phyloP scores from a whole-genome alignment of 352 stramenopile species.

The Elongisporangium senticosum region DNA sequence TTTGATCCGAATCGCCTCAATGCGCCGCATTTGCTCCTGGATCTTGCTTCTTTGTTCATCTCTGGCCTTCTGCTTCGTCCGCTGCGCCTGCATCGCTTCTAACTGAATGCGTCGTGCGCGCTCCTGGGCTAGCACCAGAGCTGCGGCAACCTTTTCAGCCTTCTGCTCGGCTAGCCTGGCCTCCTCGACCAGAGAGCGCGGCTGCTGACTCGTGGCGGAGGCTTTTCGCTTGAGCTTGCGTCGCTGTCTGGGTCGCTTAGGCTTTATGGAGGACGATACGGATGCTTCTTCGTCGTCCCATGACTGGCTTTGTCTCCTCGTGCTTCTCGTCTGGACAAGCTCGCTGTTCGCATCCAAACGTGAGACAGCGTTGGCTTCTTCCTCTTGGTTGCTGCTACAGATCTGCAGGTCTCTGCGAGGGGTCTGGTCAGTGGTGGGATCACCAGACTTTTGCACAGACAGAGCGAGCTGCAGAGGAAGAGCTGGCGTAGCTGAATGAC shows the following conservation, averaged over 20 bases:
- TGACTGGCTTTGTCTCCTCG: neutral
- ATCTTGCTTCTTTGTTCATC: slow-evolving; percentile 14
- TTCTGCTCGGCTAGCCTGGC: slow-evolving; percentile 12
- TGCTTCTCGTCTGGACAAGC: neutral
- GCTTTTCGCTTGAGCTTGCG: neutral
- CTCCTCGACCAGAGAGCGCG: slow-evolving; percentile 8
- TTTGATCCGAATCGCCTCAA: slow-evolving; percentile 26
- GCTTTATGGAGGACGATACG: neutral
- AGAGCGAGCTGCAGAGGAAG: neutral
- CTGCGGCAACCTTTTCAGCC: slow-evolving; percentile 27
- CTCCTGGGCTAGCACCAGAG: slow-evolving; percentile 29
- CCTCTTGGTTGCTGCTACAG: neutral
- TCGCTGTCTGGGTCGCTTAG: slow-evolving; percentile 9
- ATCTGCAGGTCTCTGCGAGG: neutral
- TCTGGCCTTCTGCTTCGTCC: slow-evolving; percentile 12
- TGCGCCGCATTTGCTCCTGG: slow-evolving; percentile 34
- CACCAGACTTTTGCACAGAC: too few species aligned
- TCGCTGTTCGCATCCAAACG: neutral
- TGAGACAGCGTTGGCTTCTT: neutral
- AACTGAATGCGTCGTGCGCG: slow-evolving; percentile 24
- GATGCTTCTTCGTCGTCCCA: neutral
- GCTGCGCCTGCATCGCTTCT: slow-evolving; percentile 18
- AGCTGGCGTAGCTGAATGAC: neutral
- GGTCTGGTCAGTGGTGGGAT: neutral
- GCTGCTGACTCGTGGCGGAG: slow-evolving; percentile 6